phyloP scores from a whole-genome alignment of 331 rosid species.

The Quercus tomentella region DNA sequence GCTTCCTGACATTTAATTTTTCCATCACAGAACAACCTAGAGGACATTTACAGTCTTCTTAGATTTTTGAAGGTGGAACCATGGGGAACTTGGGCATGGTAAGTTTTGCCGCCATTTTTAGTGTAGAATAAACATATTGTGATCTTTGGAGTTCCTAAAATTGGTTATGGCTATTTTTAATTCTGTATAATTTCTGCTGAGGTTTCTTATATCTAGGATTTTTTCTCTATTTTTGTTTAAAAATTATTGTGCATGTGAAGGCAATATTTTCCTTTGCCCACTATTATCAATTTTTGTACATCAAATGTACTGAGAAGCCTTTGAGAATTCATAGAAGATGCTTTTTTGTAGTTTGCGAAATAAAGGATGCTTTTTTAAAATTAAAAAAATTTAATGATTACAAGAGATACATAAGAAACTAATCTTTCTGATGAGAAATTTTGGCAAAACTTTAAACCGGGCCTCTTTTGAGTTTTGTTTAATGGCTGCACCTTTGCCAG shows the following conservation, averaged over 20 bases:
- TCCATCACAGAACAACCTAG: constrained; percentile 71
- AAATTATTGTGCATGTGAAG: background rate
- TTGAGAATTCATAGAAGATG: background rate
- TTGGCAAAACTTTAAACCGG: background rate
- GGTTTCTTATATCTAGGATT: background rate
- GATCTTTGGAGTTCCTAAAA: background rate
- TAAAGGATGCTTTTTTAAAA: background rate
- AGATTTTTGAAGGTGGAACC: constrained; percentile 95
- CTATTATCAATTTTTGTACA: background rate
- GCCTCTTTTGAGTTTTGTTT: background rate
- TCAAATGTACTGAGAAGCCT: background rate
- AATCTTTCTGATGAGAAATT: background rate
- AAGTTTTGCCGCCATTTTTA: constrained; percentile 16
- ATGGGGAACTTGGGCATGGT: constrained; percentile 99
- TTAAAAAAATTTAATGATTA: background rate
- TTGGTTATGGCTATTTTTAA: background rate
- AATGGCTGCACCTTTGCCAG: background rate
- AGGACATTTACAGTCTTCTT: constrained; percentile 92
- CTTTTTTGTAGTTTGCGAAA: background rate
- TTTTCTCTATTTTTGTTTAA: background rate
- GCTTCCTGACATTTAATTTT: constrained; percentile 35
- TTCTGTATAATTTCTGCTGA: background rate
- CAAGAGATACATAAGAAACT: background rate
- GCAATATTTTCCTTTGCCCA: background rate
- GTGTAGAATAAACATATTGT: background rate